These are phyloP conservation scores for Murraya paniculata DNA, from an alignment of 345 rosid genomes.

Conservation along the genomic window DNA sequence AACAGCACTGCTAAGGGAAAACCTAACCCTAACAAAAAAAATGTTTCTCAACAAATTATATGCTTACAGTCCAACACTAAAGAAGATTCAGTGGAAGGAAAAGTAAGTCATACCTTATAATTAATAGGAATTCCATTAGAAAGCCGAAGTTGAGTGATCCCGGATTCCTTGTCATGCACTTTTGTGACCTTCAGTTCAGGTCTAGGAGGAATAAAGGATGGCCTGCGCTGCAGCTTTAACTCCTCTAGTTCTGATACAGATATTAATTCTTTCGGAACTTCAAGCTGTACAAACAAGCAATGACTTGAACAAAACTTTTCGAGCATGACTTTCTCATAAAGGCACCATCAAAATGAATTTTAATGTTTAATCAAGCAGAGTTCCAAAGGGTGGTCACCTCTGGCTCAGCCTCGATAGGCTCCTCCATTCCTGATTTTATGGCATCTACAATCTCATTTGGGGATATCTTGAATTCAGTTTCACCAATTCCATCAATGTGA, in stretches of 20 bases:
- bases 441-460: slow-evolving; percentile 70
- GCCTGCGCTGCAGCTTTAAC: slow-evolving; percentile 57
- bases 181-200: slow-evolving; percentile 47
- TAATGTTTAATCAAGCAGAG: slow-evolving; percentile 16
- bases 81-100: slow-evolving; percentile 2
- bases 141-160: slow-evolving; percentile 79
- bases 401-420: slow-evolving; percentile 97
- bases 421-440: slow-evolving; percentile 64
- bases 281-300: slow-evolving; percentile 62
- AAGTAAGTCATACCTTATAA: slow-evolving; percentile 55
- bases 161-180: slow-evolving; percentile 79
- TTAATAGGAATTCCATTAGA: slow-evolving; percentile 94
- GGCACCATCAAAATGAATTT: slow-evolving; percentile 2
- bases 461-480: slow-evolving; percentile 80
- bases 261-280: slow-evolving; percentile 91
- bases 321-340: slow-evolving; percentile 9
- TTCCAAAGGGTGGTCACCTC: slow-evolving; percentile 53
- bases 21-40: not conserved
- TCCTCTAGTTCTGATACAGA: slow-evolving; percentile 66
- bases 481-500: slow-evolving; percentile 78
- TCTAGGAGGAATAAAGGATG: slow-evolving; percentile 57
- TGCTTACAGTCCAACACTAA: not conserved
- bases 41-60: not conserved
- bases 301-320: slow-evolving; percentile 13
- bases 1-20: not conserved